A percentile compares a stretch with the other conserved stretches of the same genome.
Evolutionary conservation across 1,284 basidiomycete genomes (phyloP).

Genomic region (Ceratobasidium sp.): DNA sequence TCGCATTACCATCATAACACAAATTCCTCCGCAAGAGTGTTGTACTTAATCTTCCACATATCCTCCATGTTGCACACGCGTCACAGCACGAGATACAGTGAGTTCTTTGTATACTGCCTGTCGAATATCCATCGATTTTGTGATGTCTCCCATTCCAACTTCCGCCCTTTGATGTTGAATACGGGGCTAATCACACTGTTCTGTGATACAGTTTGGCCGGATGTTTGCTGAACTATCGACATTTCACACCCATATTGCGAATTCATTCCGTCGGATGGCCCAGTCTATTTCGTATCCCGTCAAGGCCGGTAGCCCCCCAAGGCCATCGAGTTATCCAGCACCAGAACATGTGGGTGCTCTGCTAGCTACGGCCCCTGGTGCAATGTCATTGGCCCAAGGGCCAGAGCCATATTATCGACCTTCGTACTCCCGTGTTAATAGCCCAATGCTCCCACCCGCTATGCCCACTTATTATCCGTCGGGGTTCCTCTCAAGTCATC

Average conservation of each 20-base stretch:
- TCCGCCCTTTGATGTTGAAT: constrained; percentile 5
- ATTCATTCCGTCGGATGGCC: constrained; percentile 40
- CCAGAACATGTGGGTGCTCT: background rate
- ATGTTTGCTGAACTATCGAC: constrained; percentile 40
- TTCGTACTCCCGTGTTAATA: constrained; percentile 9
- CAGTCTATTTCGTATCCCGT: constrained; percentile 14
- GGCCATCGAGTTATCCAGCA: constrained; percentile 14
- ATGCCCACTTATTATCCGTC: constrained; percentile 21
- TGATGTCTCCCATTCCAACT: constrained; percentile 31
- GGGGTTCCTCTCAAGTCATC: background rate
- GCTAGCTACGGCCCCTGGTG: background rate
- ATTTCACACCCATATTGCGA: constrained; percentile 31
- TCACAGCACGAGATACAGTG: constrained; percentile 26
- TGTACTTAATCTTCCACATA: constrained; percentile 7
- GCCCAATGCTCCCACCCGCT: constrained; percentile 34
- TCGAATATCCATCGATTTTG: constrained; percentile 36
- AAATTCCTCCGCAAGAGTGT: constrained; percentile 37
- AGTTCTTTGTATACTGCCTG: constrained; percentile 5
- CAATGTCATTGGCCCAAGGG: background rate
- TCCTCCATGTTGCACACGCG: constrained; percentile 10
- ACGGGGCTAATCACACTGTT: constrained; percentile 7
- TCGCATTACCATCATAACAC: constrained; percentile 39
- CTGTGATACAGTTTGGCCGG: constrained; percentile 17
- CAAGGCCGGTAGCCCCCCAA: background rate
- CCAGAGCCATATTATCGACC: constrained; percentile 19